Evolutionary conservation across 2,329 filamentous ascomycete genomes (phyloP), one percentile per base, ranked within the genome.

Genomic region (Myriangium duriaei): DNA sequence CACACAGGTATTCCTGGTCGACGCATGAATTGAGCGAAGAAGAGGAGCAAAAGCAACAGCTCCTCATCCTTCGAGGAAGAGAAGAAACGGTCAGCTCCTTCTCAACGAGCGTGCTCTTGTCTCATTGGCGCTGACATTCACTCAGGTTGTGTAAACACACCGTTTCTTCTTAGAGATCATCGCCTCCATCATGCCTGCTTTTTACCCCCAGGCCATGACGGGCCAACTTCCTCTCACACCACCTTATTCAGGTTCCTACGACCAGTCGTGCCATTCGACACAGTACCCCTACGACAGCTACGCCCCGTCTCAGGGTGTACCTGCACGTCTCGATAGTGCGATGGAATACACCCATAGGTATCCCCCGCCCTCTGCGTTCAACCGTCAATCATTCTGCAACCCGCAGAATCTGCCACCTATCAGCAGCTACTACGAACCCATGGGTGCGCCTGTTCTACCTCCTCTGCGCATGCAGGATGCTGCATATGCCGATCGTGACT

Each of bases 121-220:
- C 24, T 19, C 5, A 19, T 32, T 19, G 12, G 13, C 21, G 19
- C 42, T 41, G 19, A 42, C 13, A 9, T 26, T 26, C 29, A 5
- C 19, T 30, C 39, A 44, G 51, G 62, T 58, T 54, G 56, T 56
- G 45, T 41, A 18, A 42, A 41, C 50, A 46, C 49, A 49, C 56
- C 60, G 59, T 64, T 64, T 62, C 59, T 59, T 60, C 52, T 50
- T 53, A 57, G 6, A 55, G 48, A 41, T 47, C 48, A 49, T 49
- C 54, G 46, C 47, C 47, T 45, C 52, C 53, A 61, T 49, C 54
- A 70, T 70, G 67, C 65, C 66, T 48, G 63, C 64, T 50, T 68
- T 68, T 53, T 68, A 68, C 49, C 60, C 62, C 36, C 58, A 62
- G 42, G 53, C 58, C 44, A 52, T 61, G 56, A 57, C 58, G 38